phyloP scores from a whole-genome alignment of 768 basidiomycete genomes.

The Pulveroboletus sp. region DNA sequence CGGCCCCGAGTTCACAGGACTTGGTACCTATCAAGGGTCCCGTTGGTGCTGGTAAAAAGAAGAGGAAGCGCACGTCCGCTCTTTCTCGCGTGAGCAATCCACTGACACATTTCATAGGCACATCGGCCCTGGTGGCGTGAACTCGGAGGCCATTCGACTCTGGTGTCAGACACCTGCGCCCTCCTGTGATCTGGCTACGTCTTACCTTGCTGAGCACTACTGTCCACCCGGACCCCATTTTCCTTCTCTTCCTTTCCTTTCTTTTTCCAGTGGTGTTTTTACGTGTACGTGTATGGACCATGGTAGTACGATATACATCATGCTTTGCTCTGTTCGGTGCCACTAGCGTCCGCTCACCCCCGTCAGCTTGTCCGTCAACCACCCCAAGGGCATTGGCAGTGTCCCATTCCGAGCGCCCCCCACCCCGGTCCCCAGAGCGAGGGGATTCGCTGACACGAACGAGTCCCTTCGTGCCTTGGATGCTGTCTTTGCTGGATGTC shows the following conservation, averaged over 20 bases:
- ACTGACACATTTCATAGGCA: slow-evolving; percentile 17
- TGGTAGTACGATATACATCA: slow-evolving; percentile 4
- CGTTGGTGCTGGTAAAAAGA: slow-evolving; percentile 60
- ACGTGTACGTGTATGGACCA: background rate
- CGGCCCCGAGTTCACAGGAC: slow-evolving; percentile 43
- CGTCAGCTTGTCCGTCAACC: slow-evolving; percentile 71
- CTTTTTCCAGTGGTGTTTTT: background rate
- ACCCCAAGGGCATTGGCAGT: slow-evolving; percentile 69
- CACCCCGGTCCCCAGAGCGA: slow-evolving; percentile 60
- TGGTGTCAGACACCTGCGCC: background rate
- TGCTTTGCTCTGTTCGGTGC: background rate
- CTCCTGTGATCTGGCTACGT: background rate
- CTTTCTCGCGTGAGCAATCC: background rate
- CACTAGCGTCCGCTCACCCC: slow-evolving; percentile 51
- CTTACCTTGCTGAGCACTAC: too few species aligned
- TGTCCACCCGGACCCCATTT: too few species aligned
- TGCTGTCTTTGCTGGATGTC: slow-evolving; percentile 56
- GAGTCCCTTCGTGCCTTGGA: slow-evolving; percentile 73
- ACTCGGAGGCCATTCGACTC: background rate
- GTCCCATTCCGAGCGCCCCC: slow-evolving; percentile 58
- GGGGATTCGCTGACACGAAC: slow-evolving; percentile 75
- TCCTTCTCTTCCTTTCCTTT: too few species aligned
- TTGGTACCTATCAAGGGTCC: slow-evolving; percentile 39
- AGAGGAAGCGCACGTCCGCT: slow-evolving; percentile 59
- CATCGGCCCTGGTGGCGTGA: slow-evolving; percentile 23